Percentiles rank a stretch among this genome's conserved stretches.
These are phyloP conservation scores for Thraustochytrium striatum DNA, from an alignment of 352 stramenopile genomes.

Conservation along the genomic window DNA sequence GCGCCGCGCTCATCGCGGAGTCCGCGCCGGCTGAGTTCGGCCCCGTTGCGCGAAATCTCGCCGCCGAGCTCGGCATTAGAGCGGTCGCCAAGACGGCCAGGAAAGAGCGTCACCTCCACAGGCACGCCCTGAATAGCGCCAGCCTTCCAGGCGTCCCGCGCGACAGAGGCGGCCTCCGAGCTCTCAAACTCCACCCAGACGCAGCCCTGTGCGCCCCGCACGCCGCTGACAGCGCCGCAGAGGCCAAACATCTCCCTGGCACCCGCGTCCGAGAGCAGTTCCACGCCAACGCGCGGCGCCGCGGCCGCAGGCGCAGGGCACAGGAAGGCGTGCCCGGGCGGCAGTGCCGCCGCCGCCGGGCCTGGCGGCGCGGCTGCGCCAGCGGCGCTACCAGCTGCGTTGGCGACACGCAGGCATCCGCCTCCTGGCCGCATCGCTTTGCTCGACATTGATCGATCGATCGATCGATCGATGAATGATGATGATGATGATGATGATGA, in stretches of 20 bases:
- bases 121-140: slow-evolving; percentile 4
- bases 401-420: too few species aligned
- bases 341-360: too few species aligned
- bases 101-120: neutral
- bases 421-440: too few species aligned
- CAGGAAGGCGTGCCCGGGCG: too few species aligned
- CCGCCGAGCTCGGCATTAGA: neutral
- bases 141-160: neutral
- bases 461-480: too few species aligned
- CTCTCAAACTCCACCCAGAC: neutral
- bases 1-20: neutral
- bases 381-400: too few species aligned
- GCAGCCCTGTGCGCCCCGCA: neutral
- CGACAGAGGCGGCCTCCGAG: neutral
- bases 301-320: too few species aligned
- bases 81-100: neutral
- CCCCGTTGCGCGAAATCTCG: neutral
- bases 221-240: neutral
- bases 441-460: too few species aligned
- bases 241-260: neutral
- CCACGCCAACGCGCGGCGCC: neutral
- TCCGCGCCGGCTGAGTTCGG: neutral
- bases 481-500: too few species aligned
- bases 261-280: neutral
- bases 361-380: too few species aligned